These are phyloP conservation scores for Epichloe aotearoae DNA, from an alignment of 2,329 filamentous ascomycete species.

Conservation along the genomic window DNA sequence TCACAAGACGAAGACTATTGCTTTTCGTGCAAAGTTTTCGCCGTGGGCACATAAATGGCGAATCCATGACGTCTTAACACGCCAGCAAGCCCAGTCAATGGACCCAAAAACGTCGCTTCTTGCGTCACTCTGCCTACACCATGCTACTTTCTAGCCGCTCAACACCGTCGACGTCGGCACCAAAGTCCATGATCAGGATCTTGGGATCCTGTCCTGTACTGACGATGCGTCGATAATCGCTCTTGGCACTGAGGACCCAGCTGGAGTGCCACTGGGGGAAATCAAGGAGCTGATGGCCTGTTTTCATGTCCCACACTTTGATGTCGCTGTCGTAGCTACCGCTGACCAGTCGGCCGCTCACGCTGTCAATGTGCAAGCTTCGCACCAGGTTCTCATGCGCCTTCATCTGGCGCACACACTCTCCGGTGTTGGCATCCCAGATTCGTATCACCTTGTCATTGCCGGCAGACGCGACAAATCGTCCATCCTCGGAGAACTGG, in stretches of 20 bases:
- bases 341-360: conserved; percentile 75
- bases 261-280: conserved; percentile 88
- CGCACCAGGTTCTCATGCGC: conserved; percentile 81
- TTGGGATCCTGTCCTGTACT: conserved; percentile 90
- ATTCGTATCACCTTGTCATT: conserved; percentile 94
- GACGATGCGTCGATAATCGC: conserved; percentile 87
- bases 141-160: conserved; percentile 39
- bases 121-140: background rate
- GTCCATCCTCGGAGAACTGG: conserved; percentile 91
- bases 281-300: conserved; percentile 63
- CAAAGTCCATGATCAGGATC: conserved; percentile 90
- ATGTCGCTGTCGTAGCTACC: conserved; percentile 93
- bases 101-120: background rate
- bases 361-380: conserved; percentile 78
- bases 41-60: background rate
- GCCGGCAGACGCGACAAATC: conserved; percentile 82
- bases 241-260: conserved; percentile 94
- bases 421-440: conserved; percentile 85
- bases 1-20: background rate
- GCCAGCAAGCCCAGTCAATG: background rate
- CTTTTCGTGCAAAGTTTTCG: background rate
- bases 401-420: conserved; percentile 64
- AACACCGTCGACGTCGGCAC: conserved; percentile 43
- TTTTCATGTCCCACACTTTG: conserved; percentile 82
- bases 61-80: background rate